Evolutionary conservation across 2,329 filamentous ascomycete genomes (phyloP).

Genomic region (Trichoderma endophyticum): DNA sequence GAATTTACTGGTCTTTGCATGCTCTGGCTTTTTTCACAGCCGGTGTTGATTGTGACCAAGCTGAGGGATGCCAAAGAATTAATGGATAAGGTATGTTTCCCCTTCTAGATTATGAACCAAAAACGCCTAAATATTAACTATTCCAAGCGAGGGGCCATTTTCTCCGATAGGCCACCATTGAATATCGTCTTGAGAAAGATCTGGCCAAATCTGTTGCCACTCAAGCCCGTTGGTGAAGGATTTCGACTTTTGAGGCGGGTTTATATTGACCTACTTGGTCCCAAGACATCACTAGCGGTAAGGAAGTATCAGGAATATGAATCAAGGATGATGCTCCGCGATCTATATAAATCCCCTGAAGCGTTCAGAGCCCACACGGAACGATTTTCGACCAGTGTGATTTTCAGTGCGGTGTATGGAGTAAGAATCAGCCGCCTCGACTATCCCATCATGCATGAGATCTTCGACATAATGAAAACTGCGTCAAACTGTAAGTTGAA

Average conservation of each 20-base stretch:
- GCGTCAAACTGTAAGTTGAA: neutral
- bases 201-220: neutral
- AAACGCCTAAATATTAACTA: neutral
- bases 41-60: neutral
- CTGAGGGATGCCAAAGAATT: constrained; percentile 5
- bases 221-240: neutral
- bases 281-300: neutral
- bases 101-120: neutral
- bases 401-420: constrained; percentile 17
- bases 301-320: constrained; percentile 13
- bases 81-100: neutral
- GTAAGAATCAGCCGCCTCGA: neutral
- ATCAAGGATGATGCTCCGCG: constrained; percentile 3
- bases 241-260: neutral
- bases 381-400: constrained; percentile 18
- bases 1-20: neutral
- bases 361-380: neutral
- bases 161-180: neutral
- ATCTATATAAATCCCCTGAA: neutral
- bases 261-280: neutral
- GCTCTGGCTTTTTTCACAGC: neutral
- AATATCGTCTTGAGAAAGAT: neutral
- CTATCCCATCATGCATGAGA: neutral
- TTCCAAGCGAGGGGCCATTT: neutral
- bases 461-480: neutral